A percentile compares a stretch with the other conserved stretches of the same genome.
These are phyloP conservation scores for Aegilops longissima DNA, from an alignment of 176 grass and related monocot species.

Conservation along the genomic window DNA sequence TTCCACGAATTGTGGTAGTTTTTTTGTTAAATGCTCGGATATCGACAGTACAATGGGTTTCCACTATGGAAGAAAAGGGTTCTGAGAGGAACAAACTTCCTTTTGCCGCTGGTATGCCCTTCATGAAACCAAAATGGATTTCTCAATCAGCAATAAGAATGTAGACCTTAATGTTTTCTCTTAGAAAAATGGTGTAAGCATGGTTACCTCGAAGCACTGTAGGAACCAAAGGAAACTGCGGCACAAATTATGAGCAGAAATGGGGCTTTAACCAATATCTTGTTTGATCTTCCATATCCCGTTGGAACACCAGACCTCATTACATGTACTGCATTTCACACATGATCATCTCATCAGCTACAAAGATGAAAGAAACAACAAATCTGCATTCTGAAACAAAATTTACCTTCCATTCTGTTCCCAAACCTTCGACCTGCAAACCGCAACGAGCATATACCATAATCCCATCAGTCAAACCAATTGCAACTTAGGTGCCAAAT, in stretches of 20 bases:
- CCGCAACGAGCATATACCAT: not conserved
- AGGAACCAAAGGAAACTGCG: conserved; percentile 68
- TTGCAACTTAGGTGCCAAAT: not conserved
- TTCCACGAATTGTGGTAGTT: no score
- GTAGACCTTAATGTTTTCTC: not conserved
- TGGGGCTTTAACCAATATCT: conserved; percentile 56
- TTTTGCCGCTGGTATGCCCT: conserved; percentile 74
- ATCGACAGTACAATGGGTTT: not conserved
- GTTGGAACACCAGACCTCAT: conserved; percentile 49
- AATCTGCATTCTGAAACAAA: not conserved
- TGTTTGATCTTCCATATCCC: conserved; percentile 45
- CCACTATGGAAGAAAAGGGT: conserved; percentile 67
- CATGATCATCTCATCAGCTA: conserved; percentile 12
- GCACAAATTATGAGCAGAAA: conserved; percentile 72
- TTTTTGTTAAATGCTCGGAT: not conserved
- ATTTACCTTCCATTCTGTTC: conserved; percentile 53
- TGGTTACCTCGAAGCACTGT: conserved; percentile 64
- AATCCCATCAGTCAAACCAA: not conserved
- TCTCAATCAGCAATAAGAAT: not conserved
- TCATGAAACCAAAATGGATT: conserved; percentile 36
- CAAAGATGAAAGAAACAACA: not conserved
- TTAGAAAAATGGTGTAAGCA: not conserved
- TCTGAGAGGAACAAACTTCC: conserved; percentile 64
- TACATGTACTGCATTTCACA: conserved; percentile 56
- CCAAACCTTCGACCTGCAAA: conserved; percentile 49